Conservation (phyloP, 2,329 filamentous ascomycete species). For the Sarocladium brachiariae region DNA sequence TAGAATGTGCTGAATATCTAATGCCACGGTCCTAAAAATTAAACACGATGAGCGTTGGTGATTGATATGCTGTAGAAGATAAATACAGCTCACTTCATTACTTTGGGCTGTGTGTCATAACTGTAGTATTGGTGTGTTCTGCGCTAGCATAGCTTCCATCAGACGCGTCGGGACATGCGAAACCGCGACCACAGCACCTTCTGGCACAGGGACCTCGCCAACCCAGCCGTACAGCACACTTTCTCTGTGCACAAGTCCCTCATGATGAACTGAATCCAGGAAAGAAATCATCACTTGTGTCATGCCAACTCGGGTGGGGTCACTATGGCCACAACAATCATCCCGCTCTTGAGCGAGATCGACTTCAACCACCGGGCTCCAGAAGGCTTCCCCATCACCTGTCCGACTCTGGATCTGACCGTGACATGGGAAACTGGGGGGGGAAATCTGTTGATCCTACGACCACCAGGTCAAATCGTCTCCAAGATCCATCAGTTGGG, state of each 20-base stretch:
- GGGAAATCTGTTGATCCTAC: slow-evolving; percentile 66
- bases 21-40: no score
- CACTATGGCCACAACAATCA: background rate
- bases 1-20: background rate
- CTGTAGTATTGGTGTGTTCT: background rate
- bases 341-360: slow-evolving; percentile 45
- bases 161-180: slow-evolving; percentile 1
- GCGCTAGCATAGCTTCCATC: background rate
- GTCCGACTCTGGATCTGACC: slow-evolving; percentile 79
- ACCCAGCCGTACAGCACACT: background rate
- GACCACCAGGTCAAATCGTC: slow-evolving; percentile 66
- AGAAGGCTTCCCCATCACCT: slow-evolving; percentile 60
- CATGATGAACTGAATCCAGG: background rate
- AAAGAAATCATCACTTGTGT: slow-evolving; percentile 30
- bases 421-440: slow-evolving; percentile 61
- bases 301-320: background rate
- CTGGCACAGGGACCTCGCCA: background rate
- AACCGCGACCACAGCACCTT: background rate
- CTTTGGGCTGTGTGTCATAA: no score
- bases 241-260: no score
- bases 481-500: slow-evolving; percentile 43
- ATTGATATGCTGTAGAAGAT: background rate
- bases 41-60: no score
- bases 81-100: background rate
- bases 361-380: slow-evolving; percentile 49